Conservation (phyloP, 2,329 filamentous ascomycete genomes). For the Thelonectria blattea region DNA sequence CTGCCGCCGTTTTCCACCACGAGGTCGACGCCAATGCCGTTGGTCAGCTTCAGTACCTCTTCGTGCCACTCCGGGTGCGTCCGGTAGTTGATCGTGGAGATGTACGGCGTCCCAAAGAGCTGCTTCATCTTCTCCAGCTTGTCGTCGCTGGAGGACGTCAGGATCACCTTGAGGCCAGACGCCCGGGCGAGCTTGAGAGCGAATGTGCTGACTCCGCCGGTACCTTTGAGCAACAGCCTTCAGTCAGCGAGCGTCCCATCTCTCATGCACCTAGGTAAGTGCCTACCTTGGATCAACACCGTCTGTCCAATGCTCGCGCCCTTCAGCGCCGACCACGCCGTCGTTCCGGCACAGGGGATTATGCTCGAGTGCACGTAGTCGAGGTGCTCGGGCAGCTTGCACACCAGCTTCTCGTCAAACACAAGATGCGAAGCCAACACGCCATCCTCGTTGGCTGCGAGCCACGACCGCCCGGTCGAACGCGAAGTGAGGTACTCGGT, state of each 20-base stretch:
- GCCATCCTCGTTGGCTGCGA: conserved; percentile 52
- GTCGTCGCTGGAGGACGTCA: conserved; percentile 57
- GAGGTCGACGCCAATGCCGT: conserved; percentile 53
- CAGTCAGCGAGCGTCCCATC: neutral
- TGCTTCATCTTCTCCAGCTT: conserved; percentile 54
- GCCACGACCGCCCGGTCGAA: conserved; percentile 46
- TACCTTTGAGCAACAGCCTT: conserved; percentile 37
- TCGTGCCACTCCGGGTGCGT: conserved; percentile 53
- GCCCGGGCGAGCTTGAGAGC: conserved; percentile 54
- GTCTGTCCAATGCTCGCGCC: conserved; percentile 46
- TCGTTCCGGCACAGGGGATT: conserved; percentile 52
- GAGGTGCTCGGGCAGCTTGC: conserved; percentile 45
- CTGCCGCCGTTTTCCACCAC: conserved; percentile 53
- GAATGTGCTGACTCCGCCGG: conserved; percentile 47
- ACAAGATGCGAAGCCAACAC: conserved; percentile 49
- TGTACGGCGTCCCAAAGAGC: conserved; percentile 48
- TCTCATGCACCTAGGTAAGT: neutral
- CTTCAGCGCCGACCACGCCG: conserved; percentile 53
- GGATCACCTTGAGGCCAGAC: conserved; percentile 56
- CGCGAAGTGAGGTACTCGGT: conserved; percentile 48
- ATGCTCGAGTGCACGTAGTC: conserved; percentile 44
- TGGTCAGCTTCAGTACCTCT: conserved; percentile 50
- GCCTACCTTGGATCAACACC: conserved; percentile 51
- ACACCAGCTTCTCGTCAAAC: conserved; percentile 47
- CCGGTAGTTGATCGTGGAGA: conserved; percentile 55